Evolutionary conservation across 1,284 basidiomycete genomes (phyloP).

Genomic region (Apiotrichum akiyoshidainum): DNA sequence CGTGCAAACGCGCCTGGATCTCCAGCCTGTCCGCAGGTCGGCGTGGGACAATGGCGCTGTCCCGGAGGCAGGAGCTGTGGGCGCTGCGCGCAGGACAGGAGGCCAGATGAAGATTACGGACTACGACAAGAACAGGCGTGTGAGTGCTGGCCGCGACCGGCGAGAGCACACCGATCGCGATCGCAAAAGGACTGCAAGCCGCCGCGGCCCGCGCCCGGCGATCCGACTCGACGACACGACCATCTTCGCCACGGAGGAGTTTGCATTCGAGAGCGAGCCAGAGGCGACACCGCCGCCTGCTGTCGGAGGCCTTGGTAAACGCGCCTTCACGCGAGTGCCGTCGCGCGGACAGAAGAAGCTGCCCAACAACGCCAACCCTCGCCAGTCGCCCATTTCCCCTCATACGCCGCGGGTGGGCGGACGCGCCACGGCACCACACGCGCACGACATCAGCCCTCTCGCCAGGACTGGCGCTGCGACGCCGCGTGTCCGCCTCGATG

Average conservation of each 20-base stretch:
- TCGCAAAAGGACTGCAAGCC: neutral
- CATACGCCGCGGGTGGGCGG: no score
- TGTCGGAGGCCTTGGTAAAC: neutral
- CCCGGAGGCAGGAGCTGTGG: neutral
- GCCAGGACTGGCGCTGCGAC: neutral
- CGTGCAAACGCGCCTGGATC: constrained; percentile 37
- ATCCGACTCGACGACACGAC: constrained; percentile 41
- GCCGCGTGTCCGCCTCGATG: constrained; percentile 25
- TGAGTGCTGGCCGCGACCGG: neutral
- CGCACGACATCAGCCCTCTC: neutral
- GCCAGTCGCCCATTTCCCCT: no score
- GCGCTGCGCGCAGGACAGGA: neutral
- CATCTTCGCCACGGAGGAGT: constrained; percentile 43
- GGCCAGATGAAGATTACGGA: neutral
- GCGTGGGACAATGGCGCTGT: neutral
- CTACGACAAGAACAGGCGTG: neutral
- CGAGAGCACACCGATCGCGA: neutral
- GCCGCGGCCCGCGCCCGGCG: constrained; percentile 26
- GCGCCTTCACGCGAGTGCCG: constrained; percentile 1
- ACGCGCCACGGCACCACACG: neutral
- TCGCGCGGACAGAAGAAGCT: neutral
- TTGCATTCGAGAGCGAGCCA: constrained; percentile 35
- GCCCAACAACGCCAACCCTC: no score
- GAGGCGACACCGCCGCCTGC: neutral
- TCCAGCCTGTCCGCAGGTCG: constrained; percentile 15